Evolutionary conservation across 495 filamentous ascomycete species (phyloP).

Genomic region (Cryomyces minteri): DNA sequence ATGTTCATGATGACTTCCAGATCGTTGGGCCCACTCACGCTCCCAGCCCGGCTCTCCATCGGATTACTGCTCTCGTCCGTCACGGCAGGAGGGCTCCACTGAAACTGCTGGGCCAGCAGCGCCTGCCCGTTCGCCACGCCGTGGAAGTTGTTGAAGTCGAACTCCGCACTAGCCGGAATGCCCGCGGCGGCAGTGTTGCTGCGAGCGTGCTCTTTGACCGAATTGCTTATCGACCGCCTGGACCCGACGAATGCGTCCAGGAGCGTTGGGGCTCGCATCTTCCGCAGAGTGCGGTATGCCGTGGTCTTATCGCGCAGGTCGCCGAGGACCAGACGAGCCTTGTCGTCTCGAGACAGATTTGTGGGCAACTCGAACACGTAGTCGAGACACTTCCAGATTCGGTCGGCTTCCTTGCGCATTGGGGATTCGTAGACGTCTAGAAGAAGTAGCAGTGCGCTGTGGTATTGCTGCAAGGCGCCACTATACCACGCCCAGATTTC

Average conservation of each 20-base stretch:
- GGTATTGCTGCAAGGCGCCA: constrained; percentile 28
- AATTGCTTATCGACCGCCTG: too few relatives aligned
- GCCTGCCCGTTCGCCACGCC: background rate
- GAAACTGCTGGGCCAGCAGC: constrained; percentile 1
- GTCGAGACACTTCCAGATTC: constrained; percentile 53
- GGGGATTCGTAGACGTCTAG: constrained; percentile 37
- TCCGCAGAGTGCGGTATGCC: background rate
- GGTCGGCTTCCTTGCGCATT: constrained; percentile 31
- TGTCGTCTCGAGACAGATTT: constrained; percentile 2
- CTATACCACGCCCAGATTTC: constrained; percentile 26
- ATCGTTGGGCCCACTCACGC: background rate
- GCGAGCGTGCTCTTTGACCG: too few relatives aligned
- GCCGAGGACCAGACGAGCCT: too few relatives aligned
- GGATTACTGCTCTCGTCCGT: background rate
- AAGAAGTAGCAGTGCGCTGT: constrained; percentile 26
- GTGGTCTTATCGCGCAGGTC: too few relatives aligned
- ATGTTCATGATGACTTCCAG: constrained; percentile 7
- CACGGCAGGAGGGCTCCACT: background rate
- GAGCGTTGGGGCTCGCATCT: background rate
- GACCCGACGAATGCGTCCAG: background rate
- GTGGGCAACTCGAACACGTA: constrained; percentile 46
- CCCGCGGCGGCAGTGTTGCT: too few relatives aligned
- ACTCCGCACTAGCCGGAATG: background rate
- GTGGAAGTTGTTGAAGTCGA: background rate
- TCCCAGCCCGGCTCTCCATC: background rate